Conservation (phyloP, 75 land plant genomes). For the Picea sitchensis region DNA sequence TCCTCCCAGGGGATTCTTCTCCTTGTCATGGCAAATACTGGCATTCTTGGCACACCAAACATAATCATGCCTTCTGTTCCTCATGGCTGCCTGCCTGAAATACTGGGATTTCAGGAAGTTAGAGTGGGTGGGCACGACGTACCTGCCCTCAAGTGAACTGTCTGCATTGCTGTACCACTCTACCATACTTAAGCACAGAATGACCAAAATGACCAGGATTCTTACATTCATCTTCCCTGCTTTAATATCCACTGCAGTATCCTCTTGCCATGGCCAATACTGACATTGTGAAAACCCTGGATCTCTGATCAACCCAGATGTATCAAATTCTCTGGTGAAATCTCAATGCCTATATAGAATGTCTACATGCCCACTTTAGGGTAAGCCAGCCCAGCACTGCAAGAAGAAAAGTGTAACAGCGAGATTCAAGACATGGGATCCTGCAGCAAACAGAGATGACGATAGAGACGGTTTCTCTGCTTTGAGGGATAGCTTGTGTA, state of each 20-base stretch:
- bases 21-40: conserved; percentile 13
- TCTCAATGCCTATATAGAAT: too few relatives aligned
- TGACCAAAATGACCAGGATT: not conserved
- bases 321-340: too few relatives aligned
- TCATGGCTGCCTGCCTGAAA: not conserved
- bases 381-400: too few relatives aligned
- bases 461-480: too few relatives aligned
- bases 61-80: conserved; percentile 4
- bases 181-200: not conserved
- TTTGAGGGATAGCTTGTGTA: too few relatives aligned
- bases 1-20: conserved; percentile 26
- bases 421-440: too few relatives aligned
- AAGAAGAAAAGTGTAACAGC: too few relatives aligned
- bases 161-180: conserved; percentile 6
- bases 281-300: too few relatives aligned
- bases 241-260: not conserved
- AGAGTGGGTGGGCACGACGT: conserved; percentile 15
- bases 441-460: too few relatives aligned
- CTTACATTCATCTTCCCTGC: conserved; percentile 6
- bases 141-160: not conserved
- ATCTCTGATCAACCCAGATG: too few relatives aligned
- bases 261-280: not conserved
- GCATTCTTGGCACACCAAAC: conserved; percentile 18
- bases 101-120: conserved; percentile 24
- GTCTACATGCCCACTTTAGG: too few relatives aligned